Evolutionary conservation across 2,329 filamentous ascomycete genomes (phyloP).

Genomic region (Colletotrichum spinosum): DNA sequence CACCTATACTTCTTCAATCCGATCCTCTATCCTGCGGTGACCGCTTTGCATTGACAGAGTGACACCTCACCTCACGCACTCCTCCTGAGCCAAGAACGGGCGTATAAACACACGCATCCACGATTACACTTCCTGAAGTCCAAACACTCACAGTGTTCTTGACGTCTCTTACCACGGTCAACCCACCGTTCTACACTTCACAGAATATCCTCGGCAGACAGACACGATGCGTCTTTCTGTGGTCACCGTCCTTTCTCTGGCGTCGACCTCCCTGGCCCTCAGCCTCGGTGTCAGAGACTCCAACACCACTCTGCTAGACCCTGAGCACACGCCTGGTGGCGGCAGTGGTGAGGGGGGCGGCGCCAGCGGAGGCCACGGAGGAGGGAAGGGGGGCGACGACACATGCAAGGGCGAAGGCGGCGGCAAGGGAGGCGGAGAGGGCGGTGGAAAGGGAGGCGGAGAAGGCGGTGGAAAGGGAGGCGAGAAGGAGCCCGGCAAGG

Average conservation of each 20-base stretch:
- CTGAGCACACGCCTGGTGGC: not conserved
- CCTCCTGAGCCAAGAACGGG: not conserved
- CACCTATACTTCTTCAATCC: not conserved
- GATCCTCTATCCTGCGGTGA: not conserved
- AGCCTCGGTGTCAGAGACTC: conserved; percentile 6
- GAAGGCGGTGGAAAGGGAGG: not conserved
- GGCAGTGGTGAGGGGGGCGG: not conserved
- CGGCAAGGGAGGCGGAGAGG: not conserved
- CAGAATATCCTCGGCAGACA: not conserved
- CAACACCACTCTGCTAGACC: not conserved
- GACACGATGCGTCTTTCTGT: conserved; percentile 31
- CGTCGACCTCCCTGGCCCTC: conserved; percentile 28
- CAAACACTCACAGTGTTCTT: too few species aligned
- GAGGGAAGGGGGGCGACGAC: conserved; percentile 2
- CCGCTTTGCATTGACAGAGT: too few species aligned
- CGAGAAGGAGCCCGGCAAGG: not conserved
- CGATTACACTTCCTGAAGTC: not conserved
- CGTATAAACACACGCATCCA: too few species aligned
- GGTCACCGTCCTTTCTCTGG: conserved; percentile 27
- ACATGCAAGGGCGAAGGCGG: not conserved
- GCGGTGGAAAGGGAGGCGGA: not conserved
- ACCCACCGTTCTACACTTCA: not conserved
- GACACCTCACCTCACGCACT: conserved; percentile 2
- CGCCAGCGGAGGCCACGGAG: not conserved
- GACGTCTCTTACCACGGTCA: not conserved